Conservation (phyloP, 179 eudicot genomes). For the Corrigiola litoralis region DNA sequence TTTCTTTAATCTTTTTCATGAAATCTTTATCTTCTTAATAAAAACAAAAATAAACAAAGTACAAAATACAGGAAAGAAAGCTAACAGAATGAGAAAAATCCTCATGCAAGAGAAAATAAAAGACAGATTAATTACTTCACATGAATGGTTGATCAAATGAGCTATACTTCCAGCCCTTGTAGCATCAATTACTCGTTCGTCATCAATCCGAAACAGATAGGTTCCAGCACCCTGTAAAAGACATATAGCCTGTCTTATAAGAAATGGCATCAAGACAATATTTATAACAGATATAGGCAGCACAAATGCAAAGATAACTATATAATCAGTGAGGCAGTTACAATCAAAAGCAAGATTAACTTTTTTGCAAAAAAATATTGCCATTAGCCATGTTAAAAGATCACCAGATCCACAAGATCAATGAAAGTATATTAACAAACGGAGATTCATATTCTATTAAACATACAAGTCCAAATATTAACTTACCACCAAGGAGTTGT, state of each 20-base stretch:
- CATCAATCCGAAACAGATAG: constrained; percentile 90
- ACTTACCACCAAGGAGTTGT: constrained; percentile 92
- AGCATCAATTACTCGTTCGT: constrained; percentile 96
- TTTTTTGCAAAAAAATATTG: no score
- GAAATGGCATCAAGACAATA: background rate
- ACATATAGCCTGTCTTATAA: constrained; percentile 1
- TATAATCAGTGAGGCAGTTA: no score
- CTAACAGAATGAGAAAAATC: background rate
- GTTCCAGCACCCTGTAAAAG: constrained; percentile 95
- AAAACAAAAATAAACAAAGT: no score
- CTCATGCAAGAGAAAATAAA: background rate
- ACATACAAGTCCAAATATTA: background rate
- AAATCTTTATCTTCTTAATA: no score
- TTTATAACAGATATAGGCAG: background rate
- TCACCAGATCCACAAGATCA: background rate
- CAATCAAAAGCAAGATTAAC: no score
- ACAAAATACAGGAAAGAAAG: background rate
- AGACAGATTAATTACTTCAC: constrained; percentile 60
- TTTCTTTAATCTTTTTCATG: no score
- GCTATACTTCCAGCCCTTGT: constrained; percentile 98
- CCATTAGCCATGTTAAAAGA: background rate
- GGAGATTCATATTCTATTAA: background rate
- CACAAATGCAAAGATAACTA: constrained; percentile 2
- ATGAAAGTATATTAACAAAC: background rate
- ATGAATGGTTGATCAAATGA: constrained; percentile 94